Evolutionary conservation across 148 eudicot genomes (phyloP).

Genomic region (Pharnaceum exiguum): DNA sequence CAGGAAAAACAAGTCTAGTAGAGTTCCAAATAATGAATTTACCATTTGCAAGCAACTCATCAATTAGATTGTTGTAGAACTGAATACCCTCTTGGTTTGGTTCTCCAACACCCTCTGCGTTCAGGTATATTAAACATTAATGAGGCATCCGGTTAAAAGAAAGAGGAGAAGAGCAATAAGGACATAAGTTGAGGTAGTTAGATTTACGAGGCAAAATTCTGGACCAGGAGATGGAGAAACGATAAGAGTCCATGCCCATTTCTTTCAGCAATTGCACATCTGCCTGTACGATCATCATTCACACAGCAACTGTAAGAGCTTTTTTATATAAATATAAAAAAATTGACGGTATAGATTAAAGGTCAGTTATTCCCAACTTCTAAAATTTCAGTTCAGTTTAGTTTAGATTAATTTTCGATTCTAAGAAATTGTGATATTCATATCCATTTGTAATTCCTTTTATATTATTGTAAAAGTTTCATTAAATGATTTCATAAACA

Average conservation of each 20-base stretch:
- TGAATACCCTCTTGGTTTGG: conserved; percentile 3
- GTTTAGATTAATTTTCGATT: no score
- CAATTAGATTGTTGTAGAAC: neutral
- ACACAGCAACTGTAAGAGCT: no score
- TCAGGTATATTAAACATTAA: neutral
- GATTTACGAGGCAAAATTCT: neutral
- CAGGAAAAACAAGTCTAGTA: neutral
- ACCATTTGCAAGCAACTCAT: conserved; percentile 2
- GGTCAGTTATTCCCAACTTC: no score
- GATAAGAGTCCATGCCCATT: neutral
- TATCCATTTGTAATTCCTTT: no score
- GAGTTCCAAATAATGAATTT: neutral
- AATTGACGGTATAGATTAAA: no score
- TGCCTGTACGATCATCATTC: neutral
- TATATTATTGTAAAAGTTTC: no score
- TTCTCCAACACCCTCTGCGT: neutral
- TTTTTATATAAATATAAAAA: no score
- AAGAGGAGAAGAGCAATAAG: neutral
- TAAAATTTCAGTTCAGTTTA: no score
- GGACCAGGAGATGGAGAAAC: conserved; percentile 5
- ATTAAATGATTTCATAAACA: no score
- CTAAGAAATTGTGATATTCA: no score
- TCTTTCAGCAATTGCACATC: conserved; percentile 3
- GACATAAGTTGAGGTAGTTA: neutral
- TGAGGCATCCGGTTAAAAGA: neutral